Evolutionary conservation across 192 early-diverging fungal species (phyloP), one percentile per base, ranked within the genome.

Genomic region (Glomus cerebriforme): DNA sequence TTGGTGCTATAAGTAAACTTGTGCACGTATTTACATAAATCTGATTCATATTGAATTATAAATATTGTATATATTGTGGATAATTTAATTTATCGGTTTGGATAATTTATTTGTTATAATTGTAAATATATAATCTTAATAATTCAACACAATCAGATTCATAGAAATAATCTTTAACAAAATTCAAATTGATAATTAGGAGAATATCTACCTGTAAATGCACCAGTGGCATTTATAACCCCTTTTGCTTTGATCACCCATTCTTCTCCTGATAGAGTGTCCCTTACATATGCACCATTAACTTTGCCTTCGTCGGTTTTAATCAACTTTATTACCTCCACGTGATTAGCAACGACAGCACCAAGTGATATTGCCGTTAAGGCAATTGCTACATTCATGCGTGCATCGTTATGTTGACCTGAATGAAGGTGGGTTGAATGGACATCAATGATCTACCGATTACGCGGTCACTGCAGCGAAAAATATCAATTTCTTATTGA

Each of bases 351-450:
- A 60, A 97, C 91, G 35, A 91, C 91, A 10, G 97, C 97, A 72
- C 97, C 97, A 75, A 97, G 92, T 7, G 90, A 89, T 3, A 92
- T 92, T 13, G 97, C 96, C 0, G 97, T 97, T 73, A 97, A 87
- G 3, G 94, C 95, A 35, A 99, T 85, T 2, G 96, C 94, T 2
- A 97, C 95, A 83, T 97, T 97, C 97, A 99, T 97, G 62, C 97
- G 90, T 3, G 96, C 94, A 71, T 99, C 97, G 86, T 99, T 99
- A 83, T 99, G 97, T 74, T 97, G 96, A 60, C 95, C 91, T 92
- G 73, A 47, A 64, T 60, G 13, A 72, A 75, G 15, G 32, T 15
- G 17, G 47, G 39, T 39, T 65, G 34, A 45, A 73, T 39, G 31
- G 43, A 75, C 26, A 43, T 58, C 43, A 69, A 49, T 70, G 45